Evolutionary conservation across 2,329 filamentous ascomycete species (phyloP).

Genomic region (Colletotrichum acutatum): DNA sequence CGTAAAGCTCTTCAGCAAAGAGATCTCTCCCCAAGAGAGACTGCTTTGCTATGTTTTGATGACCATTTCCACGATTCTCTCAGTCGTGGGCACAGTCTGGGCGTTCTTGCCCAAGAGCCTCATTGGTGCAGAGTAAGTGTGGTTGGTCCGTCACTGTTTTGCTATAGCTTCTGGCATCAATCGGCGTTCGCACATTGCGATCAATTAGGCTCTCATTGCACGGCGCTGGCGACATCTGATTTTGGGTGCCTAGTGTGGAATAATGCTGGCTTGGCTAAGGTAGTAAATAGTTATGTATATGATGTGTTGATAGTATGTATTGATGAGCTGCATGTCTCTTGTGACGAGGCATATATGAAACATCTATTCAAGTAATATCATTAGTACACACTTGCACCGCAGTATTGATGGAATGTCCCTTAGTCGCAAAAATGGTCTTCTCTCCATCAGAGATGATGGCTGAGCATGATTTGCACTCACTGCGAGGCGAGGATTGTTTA

Average conservation of each 20-base stretch:
- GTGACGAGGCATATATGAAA: neutral
- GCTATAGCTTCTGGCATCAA: neutral
- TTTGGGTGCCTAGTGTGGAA: neutral
- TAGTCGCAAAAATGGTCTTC: too few relatives aligned
- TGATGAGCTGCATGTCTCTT: neutral
- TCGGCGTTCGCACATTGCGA: neutral
- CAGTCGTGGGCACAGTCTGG: slow-evolving; percentile 83
- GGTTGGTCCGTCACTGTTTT: slow-evolving; percentile 1
- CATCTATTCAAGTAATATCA: neutral
- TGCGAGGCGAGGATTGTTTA: too few relatives aligned
- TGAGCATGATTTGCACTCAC: too few relatives aligned
- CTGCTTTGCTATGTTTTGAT: slow-evolving; percentile 76
- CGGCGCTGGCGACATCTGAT: slow-evolving; percentile 7
- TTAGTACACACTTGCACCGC: too few relatives aligned
- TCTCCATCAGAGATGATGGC: too few relatives aligned
- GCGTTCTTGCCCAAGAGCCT: slow-evolving; percentile 85
- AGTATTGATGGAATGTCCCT: too few relatives aligned
- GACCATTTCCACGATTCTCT: slow-evolving; percentile 74
- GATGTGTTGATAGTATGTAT: neutral
- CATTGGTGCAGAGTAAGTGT: slow-evolving; percentile 64
- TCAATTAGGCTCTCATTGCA: slow-evolving; percentile 9
- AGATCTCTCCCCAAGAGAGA: slow-evolving; percentile 73
- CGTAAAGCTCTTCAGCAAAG: slow-evolving; percentile 84
- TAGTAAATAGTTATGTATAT: neutral
- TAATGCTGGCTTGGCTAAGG: neutral